phyloP scores from a whole-genome alignment of 2,329 filamentous ascomycete genomes.

The Aureobasidium uvarum region DNA sequence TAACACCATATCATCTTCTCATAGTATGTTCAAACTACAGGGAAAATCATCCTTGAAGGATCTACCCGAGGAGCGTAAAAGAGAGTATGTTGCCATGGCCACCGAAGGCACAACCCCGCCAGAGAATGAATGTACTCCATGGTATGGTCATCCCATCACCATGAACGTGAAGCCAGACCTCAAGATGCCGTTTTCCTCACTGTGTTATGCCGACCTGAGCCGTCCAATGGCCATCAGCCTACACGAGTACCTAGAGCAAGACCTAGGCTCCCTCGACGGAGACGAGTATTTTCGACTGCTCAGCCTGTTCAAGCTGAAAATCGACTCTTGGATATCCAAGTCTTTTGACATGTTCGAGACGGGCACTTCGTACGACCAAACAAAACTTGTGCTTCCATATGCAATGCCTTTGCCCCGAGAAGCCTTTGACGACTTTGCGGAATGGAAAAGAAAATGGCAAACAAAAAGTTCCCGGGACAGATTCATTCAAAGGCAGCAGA shows the following conservation, averaged over 20 bases:
- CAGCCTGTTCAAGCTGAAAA: not conserved
- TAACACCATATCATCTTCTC: not conserved
- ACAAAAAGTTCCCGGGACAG: not conserved
- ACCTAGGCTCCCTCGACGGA: slow-evolving; percentile 1
- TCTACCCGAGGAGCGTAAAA: not conserved
- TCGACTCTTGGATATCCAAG: not conserved
- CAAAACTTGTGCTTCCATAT: not conserved
- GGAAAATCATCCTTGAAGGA: not conserved
- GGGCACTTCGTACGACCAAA: not conserved
- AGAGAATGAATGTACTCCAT: not conserved
- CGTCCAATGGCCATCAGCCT: not conserved
- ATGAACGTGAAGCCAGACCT: not conserved
- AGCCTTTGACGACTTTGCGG: not conserved
- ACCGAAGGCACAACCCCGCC: not conserved
- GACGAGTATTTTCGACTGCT: slow-evolving; percentile 7
- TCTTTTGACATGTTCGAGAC: not conserved
- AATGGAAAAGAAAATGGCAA: not conserved
- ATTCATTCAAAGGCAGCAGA: not conserved
- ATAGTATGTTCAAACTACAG: not conserved
- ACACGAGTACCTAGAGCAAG: not conserved
- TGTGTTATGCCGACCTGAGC: not conserved
- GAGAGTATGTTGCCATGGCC: not conserved
- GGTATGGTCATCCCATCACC: not conserved
- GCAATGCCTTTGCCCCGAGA: not conserved
- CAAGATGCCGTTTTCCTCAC: not conserved